Conservation (phyloP, 176 grass and related monocot genomes). For the Musa schizocarpa region DNA sequence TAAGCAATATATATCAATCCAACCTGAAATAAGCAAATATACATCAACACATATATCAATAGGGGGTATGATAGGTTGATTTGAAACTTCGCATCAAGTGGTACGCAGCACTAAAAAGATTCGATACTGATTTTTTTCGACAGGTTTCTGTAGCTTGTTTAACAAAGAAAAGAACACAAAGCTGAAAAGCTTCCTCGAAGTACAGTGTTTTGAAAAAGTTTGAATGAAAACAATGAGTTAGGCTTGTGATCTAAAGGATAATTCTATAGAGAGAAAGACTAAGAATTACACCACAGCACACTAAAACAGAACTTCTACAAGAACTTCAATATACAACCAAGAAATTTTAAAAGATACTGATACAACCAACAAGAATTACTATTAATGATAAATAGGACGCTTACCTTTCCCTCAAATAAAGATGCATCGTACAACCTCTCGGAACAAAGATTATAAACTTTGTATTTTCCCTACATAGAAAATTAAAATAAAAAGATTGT, state of each 20-base stretch:
- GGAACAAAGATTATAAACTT: conserved; percentile 22
- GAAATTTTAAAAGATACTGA: neutral
- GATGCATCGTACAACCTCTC: conserved; percentile 26
- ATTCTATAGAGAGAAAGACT: neutral
- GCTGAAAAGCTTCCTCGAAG: neutral
- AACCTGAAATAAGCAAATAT: neutral
- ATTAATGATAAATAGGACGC: neutral
- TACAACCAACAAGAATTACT: neutral
- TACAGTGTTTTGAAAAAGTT: neutral
- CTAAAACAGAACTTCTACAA: neutral
- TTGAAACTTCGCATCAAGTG: neutral
- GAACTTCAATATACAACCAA: neutral
- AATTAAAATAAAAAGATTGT: neutral
- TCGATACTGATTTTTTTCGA: neutral
- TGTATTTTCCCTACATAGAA: conserved; percentile 12
- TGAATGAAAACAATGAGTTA: neutral
- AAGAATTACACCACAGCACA: neutral
- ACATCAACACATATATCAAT: too few species aligned
- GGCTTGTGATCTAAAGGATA: neutral
- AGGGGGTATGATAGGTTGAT: neutral
- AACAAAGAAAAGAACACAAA: neutral
- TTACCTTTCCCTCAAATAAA: conserved; percentile 23
- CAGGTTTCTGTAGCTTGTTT: neutral
- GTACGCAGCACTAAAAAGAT: neutral
- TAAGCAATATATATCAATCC: neutral